Evolutionary conservation across 495 filamentous ascomycete genomes (phyloP).

Genomic region (Aspergillus sclerotiicarbonarius): DNA sequence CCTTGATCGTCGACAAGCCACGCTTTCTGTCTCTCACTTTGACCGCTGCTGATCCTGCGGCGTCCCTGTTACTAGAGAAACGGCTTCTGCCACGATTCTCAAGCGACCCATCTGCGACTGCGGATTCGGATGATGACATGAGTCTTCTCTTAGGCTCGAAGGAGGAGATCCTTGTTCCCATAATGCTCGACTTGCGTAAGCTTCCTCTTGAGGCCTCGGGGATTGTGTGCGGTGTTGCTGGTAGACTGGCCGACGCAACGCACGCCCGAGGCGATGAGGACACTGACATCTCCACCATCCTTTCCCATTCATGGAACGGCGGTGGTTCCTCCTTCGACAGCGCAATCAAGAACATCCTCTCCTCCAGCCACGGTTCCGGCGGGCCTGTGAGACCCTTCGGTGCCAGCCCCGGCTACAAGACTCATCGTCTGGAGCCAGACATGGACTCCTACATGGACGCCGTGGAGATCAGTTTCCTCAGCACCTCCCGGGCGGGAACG

Average conservation of each 20-base stretch:
- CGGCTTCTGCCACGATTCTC: slow-evolving; percentile 58
- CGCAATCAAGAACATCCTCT: slow-evolving; percentile 16
- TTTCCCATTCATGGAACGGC: slow-evolving; percentile 12
- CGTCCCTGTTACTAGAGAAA: slow-evolving; percentile 75
- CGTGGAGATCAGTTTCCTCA: slow-evolving; percentile 88
- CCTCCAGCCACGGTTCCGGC: slow-evolving; percentile 13
- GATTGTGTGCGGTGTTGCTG: slow-evolving; percentile 89
- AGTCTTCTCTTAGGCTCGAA: slow-evolving; percentile 72
- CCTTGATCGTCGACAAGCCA: slow-evolving; percentile 64
- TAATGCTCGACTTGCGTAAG: slow-evolving; percentile 79
- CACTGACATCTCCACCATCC: slow-evolving; percentile 14
- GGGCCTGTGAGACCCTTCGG: slow-evolving; percentile 14
- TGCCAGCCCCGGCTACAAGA: slow-evolving; percentile 9
- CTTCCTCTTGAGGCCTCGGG: slow-evolving; percentile 88
- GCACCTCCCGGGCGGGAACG: slow-evolving; percentile 83
- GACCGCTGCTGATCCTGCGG: slow-evolving; percentile 76
- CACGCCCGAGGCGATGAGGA: slow-evolving; percentile 18
- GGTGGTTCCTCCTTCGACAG: slow-evolving; percentile 16
- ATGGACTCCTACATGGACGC: slow-evolving; percentile 47
- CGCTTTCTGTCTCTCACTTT: slow-evolving; percentile 84
- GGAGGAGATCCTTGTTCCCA: slow-evolving; percentile 78
- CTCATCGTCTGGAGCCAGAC: slow-evolving; percentile 40
- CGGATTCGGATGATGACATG: slow-evolving; percentile 43
- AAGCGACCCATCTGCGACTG: slow-evolving; percentile 45
- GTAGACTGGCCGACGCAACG: slow-evolving; percentile 63